phyloP scores from a whole-genome alignment of 2,329 filamentous ascomycete species.

The Dothistroma pini region DNA sequence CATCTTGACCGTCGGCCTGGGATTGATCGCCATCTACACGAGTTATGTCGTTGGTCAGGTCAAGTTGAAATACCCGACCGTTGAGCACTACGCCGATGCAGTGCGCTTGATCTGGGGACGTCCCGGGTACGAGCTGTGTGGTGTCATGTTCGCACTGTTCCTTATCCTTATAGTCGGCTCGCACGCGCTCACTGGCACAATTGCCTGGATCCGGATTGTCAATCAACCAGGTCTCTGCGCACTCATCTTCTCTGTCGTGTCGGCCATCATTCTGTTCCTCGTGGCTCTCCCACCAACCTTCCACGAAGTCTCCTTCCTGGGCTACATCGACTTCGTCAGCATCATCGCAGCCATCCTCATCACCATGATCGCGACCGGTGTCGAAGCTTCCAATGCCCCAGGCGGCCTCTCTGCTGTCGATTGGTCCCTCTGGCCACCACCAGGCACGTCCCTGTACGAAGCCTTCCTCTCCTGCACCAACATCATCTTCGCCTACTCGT shows the following conservation, averaged over 20 bases:
- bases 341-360: constrained; percentile 36
- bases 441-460: constrained; percentile 44
- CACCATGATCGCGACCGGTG: constrained; percentile 36
- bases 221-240: constrained; percentile 38
- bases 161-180: constrained; percentile 44
- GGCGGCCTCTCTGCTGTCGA: constrained; percentile 33
- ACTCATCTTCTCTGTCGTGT: constrained; percentile 42
- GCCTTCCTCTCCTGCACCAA: constrained; percentile 65
- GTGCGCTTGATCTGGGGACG: constrained; percentile 42
- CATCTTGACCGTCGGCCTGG: constrained; percentile 53
- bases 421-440: constrained; percentile 36
- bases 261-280: constrained; percentile 39
- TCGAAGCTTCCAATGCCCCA: constrained; percentile 26
- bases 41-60: constrained; percentile 61
- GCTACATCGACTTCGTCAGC: constrained; percentile 38
- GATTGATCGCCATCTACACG: constrained; percentile 58
- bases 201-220: constrained; percentile 44
- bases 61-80: constrained; percentile 48
- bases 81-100: constrained; percentile 45
- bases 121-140: constrained; percentile 42
- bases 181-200: constrained; percentile 45
- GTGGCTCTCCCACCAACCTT: constrained; percentile 37
- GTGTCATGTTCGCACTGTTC: constrained; percentile 43
- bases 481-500: constrained; percentile 64
- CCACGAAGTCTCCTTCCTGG: constrained; percentile 34